These are phyloP conservation scores for Tagetes patula DNA, from an alignment of 129 eudicot genomes.

Conservation along the genomic window DNA sequence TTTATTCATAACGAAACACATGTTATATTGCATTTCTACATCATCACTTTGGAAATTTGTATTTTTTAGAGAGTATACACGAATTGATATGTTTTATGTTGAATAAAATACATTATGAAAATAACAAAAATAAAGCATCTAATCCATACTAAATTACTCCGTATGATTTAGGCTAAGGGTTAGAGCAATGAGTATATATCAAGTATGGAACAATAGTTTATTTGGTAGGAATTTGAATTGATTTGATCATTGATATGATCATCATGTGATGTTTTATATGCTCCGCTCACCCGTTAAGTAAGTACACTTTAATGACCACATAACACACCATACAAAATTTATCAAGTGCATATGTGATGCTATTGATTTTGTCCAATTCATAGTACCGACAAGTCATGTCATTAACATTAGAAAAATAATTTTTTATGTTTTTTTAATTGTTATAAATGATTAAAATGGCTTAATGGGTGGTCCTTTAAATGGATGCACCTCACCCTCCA, in stretches of 20 bases:
- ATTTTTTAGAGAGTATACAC: not conserved
- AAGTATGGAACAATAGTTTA: not conserved
- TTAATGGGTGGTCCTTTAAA: not conserved
- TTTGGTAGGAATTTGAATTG: no score
- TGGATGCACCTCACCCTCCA: not conserved
- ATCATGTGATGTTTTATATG: not conserved
- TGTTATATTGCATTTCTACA: not conserved
- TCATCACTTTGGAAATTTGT: not conserved
- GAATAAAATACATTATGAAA: no score
- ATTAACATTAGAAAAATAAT: no score
- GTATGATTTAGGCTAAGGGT: not conserved
- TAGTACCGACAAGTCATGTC: no score
- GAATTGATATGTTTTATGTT: not conserved
- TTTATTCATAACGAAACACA: no score
- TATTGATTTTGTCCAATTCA: no score
- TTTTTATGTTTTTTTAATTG: no score
- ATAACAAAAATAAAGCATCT: not conserved
- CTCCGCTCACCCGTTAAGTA: not conserved
- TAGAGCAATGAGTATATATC: no score
- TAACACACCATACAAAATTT: not conserved
- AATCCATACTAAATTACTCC: no score
- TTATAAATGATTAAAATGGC: not conserved
- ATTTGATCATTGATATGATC: not conserved
- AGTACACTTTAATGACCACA: not conserved
- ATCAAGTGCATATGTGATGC: no score